phyloP scores from a whole-genome alignment of 352 stramenopile species.

The Phytophthora europaea region DNA sequence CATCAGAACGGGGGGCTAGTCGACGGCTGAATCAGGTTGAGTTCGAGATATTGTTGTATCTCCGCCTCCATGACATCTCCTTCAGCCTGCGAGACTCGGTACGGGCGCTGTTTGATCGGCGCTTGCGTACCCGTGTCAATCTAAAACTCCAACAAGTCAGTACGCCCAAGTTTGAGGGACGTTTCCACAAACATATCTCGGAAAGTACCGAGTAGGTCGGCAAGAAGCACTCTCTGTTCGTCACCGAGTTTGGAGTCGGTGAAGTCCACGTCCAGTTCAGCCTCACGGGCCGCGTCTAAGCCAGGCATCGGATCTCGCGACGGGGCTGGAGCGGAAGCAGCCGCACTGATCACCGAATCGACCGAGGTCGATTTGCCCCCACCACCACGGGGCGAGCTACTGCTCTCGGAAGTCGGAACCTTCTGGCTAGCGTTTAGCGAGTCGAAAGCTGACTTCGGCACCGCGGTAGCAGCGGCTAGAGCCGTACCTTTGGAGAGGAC shows the following conservation, averaged over 20 bases:
- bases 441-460: conserved; percentile 1
- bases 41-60: conserved; percentile 12
- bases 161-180: not conserved
- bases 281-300: too few species aligned
- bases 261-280: not conserved
- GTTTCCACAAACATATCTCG: not conserved
- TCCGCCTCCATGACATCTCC: conserved; percentile 12
- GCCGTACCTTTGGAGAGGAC: not conserved
- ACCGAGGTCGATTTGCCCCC: too few species aligned
- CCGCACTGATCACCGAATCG: too few species aligned
- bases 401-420: too few species aligned
- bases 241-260: not conserved
- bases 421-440: too few species aligned
- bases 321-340: too few species aligned
- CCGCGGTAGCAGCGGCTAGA: not conserved
- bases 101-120: conserved; percentile 13
- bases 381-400: too few species aligned
- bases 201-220: not conserved
- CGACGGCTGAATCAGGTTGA: conserved; percentile 1
- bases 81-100: conserved; percentile 15
- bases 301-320: too few species aligned
- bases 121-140: conserved; percentile 8
- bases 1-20: conserved; percentile 4
- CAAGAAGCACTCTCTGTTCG: not conserved
- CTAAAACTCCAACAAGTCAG: conserved; percentile 6